Evolutionary conservation across 2,329 filamentous ascomycete species (phyloP).

Genomic region (Fusarium brevicatenulatum): DNA sequence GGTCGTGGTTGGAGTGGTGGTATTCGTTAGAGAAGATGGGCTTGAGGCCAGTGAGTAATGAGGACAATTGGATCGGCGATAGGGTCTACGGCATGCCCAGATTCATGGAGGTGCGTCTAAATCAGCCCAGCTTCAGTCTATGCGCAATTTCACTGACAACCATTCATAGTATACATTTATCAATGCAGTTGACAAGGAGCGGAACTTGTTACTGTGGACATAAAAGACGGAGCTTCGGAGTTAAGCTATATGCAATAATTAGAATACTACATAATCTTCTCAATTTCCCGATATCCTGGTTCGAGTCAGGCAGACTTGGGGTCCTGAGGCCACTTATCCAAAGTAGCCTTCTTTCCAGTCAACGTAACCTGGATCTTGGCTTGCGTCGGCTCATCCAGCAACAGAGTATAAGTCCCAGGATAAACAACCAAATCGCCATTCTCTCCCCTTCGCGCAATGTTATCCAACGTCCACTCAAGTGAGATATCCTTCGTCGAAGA

Average conservation of each 20-base stretch:
- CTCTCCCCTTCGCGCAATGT: not conserved
- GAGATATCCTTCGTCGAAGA: not conserved
- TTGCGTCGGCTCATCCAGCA: slow-evolving; percentile 11
- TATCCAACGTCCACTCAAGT: slow-evolving; percentile 6
- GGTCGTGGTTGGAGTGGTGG: not conserved
- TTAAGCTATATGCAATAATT: not conserved
- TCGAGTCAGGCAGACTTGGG: not conserved
- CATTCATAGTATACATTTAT: not conserved
- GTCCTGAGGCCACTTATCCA: slow-evolving; percentile 6
- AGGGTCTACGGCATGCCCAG: not conserved
- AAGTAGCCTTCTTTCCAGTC: not conserved
- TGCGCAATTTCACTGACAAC: rapidly evolving
- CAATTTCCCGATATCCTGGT: rapidly evolving
- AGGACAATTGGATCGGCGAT: not conserved
- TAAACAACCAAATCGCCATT: slow-evolving; percentile 4
- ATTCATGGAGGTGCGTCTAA: not conserved
- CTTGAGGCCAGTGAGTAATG: not conserved
- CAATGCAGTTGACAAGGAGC: not conserved
- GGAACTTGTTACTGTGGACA: not conserved
- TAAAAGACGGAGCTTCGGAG: not conserved
- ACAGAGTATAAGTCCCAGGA: not conserved
- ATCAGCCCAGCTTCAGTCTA: no score
- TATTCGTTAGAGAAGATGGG: not conserved
- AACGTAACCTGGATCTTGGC: not conserved
- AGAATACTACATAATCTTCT: rapidly evolving